phyloP scores from a whole-genome alignment of 345 rosid species.

The Gossypioides kirkii region DNA sequence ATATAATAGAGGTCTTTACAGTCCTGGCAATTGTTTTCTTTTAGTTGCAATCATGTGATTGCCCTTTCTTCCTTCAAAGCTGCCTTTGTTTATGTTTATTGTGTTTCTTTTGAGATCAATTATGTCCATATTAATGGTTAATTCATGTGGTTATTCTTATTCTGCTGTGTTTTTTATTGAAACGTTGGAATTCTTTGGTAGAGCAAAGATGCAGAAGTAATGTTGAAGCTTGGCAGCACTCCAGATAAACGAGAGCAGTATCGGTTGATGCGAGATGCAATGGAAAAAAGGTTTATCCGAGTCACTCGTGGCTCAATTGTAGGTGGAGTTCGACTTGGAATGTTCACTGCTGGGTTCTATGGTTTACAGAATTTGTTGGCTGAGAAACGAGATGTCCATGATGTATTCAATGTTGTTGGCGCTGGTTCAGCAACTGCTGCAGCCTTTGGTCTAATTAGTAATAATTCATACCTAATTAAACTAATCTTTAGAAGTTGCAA shows the following conservation, averaged over 20 bases:
- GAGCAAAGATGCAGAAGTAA: slow-evolving; percentile 96
- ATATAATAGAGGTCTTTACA: neutral
- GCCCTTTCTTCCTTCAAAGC: neutral
- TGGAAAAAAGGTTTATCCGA: slow-evolving; percentile 85
- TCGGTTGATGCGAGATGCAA: slow-evolving; percentile 84
- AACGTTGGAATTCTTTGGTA: slow-evolving; percentile 21
- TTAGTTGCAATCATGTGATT: neutral
- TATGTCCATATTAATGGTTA: neutral
- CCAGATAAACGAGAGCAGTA: slow-evolving; percentile 85
- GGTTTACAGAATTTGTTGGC: slow-evolving; percentile 75
- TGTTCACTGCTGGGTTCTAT: slow-evolving; percentile 81
- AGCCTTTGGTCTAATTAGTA: slow-evolving; percentile 76
- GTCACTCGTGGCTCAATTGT: slow-evolving; percentile 87
- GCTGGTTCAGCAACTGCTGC: slow-evolving; percentile 98
- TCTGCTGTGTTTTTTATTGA: neutral
- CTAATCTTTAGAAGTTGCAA: neutral
- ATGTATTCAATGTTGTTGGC: slow-evolving; percentile 73
- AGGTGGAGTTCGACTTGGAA: slow-evolving; percentile 88
- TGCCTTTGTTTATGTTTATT: neutral
- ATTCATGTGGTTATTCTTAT: neutral
- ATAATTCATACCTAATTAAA: slow-evolving; percentile 11
- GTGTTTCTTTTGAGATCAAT: neutral
- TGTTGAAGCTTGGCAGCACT: slow-evolving; percentile 95
- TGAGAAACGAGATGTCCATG: slow-evolving; percentile 74
- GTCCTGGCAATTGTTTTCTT: neutral